Conservation (phyloP, 2,329 filamentous ascomycete genomes). For the Cercospora zeina region DNA sequence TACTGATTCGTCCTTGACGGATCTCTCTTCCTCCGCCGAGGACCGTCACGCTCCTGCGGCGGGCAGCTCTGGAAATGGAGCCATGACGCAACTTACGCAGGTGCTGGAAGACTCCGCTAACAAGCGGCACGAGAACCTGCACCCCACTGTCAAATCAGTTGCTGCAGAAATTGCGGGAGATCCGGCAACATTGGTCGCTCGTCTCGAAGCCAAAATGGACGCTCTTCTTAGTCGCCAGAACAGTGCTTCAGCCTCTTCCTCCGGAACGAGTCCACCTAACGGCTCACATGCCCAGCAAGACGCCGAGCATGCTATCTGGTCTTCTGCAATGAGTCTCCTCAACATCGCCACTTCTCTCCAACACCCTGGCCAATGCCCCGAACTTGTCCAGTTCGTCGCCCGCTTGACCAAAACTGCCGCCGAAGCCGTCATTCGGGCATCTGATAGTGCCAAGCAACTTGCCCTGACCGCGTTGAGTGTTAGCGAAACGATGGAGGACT, state of each 20-base stretch:
- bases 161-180: slow-evolving; percentile 20
- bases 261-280: not conserved
- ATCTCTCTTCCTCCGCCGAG: not conserved
- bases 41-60: not conserved
- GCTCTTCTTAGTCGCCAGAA: slow-evolving; percentile 9
- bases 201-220: slow-evolving; percentile 25
- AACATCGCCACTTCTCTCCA: slow-evolving; percentile 20
- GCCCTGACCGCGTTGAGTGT: not conserved
- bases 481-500: not conserved
- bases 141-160: slow-evolving; percentile 4
- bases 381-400: slow-evolving; percentile 19
- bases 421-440: slow-evolving; percentile 21
- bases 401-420: slow-evolving; percentile 19
- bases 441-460: slow-evolving; percentile 3
- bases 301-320: slow-evolving; percentile 11
- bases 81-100: not conserved
- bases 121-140: not conserved
- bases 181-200: slow-evolving; percentile 17
- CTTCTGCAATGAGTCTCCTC: slow-evolving; percentile 17
- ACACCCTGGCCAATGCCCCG: slow-evolving; percentile 19
- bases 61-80: not conserved
- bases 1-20: slow-evolving; percentile 9
- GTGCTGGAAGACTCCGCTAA: not conserved
- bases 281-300: not conserved
- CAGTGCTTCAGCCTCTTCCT: not conserved